phyloP scores from a whole-genome alignment of 768 basidiomycete species.

The Collybiopsis confluens region DNA sequence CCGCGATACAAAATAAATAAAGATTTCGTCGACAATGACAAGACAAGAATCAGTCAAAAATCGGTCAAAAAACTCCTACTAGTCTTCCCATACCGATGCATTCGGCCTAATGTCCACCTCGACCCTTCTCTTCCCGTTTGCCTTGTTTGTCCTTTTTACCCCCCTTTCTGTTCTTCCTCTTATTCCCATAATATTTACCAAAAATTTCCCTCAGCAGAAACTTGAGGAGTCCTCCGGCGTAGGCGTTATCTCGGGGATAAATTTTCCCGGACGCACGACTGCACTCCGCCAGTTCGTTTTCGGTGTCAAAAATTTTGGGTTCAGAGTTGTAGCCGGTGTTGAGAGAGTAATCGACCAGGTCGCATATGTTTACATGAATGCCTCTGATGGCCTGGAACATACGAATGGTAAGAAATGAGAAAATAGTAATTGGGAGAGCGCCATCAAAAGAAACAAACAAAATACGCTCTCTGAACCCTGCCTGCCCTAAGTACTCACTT shows the following conservation, averaged over 20 bases:
- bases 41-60: too few species aligned
- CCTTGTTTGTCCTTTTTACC: background rate
- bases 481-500: background rate
- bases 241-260: constrained; percentile 26
- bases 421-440: background rate
- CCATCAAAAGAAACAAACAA: background rate
- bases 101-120: too few species aligned
- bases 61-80: too few species aligned
- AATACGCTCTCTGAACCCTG: too few species aligned
- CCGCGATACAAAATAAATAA: too few species aligned
- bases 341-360: constrained; percentile 24
- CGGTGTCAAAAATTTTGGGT: constrained; percentile 19
- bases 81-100: too few species aligned
- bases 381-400: constrained; percentile 20
- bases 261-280: constrained; percentile 19
- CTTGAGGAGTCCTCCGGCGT: constrained; percentile 27
- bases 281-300: constrained; percentile 27
- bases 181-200: background rate
- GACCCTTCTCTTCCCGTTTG: background rate
- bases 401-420: background rate
- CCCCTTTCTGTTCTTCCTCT: background rate
- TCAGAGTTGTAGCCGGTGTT: background rate
- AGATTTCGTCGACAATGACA: too few species aligned
- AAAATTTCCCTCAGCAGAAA: constrained; percentile 27
- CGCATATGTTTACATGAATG: constrained; percentile 36